phyloP scores from a whole-genome alignment of 108 stramenopile species.

The Conticribra guillardii region DNA sequence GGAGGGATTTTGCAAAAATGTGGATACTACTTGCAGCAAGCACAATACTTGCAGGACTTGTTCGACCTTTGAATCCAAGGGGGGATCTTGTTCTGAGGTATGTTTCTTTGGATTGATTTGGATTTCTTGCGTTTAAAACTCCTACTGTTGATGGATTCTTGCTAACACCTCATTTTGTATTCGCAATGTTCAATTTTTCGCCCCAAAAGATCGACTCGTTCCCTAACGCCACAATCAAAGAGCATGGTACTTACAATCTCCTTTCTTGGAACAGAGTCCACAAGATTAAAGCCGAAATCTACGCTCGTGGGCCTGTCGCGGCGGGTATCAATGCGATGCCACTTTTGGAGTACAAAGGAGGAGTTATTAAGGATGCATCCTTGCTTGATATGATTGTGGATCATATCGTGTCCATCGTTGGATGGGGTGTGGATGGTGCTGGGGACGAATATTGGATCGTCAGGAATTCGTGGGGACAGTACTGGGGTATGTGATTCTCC shows the following conservation, averaged over 20 bases:
- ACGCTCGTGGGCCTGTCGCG: conserved; percentile 92
- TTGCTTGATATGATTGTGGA: conserved; percentile 31
- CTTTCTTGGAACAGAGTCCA: conserved; percentile 53
- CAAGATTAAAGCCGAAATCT: conserved; percentile 91
- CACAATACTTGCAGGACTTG: conserved; percentile 80
- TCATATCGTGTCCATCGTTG: conserved; percentile 88
- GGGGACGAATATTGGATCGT: conserved; percentile 86
- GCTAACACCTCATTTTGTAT: background rate
- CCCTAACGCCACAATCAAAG: conserved; percentile 88
- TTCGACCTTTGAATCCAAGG: conserved; percentile 47
- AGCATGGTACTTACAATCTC: conserved; percentile 82
- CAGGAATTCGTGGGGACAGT: conserved; percentile 37
- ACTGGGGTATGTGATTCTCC: conserved; percentile 36
- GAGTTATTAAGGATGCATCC: conserved; percentile 59
- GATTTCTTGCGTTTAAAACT: conserved; percentile 1
- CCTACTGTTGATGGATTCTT: background rate
- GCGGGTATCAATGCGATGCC: conserved; percentile 88
- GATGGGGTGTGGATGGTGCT: conserved; percentile 75
- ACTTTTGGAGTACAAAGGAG: conserved; percentile 65
- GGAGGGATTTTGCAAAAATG: conserved; percentile 73
- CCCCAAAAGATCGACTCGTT: conserved; percentile 56
- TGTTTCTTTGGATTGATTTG: background rate
- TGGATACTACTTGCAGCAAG: conserved; percentile 73
- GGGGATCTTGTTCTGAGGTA: conserved; percentile 37
- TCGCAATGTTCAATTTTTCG: background rate